Conservation (phyloP, 176 grass and related monocot genomes). For the Carex kokanica region DNA sequence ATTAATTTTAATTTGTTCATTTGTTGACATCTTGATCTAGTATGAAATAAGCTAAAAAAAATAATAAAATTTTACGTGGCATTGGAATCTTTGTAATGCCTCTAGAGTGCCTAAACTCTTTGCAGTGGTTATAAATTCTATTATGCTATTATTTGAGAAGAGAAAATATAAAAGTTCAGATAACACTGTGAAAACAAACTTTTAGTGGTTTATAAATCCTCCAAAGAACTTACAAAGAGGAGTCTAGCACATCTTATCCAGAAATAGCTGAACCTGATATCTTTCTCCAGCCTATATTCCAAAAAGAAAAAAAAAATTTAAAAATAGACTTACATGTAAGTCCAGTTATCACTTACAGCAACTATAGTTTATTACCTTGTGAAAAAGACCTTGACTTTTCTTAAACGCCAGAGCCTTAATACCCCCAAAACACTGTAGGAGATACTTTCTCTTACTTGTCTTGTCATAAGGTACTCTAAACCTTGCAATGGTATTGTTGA, state of each 20-base stretch:
- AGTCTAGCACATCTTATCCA: conserved; percentile 71
- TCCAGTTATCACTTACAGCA: not conserved
- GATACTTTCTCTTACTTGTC: conserved; percentile 43
- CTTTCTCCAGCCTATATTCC: conserved; percentile 66
- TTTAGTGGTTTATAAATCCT: too few species aligned
- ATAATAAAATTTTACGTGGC: too few species aligned
- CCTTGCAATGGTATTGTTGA: conserved; percentile 85
- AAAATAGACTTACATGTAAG: not conserved
- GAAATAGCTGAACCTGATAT: conserved; percentile 98
- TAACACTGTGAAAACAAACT: too few species aligned
- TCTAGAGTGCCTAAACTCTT: not conserved
- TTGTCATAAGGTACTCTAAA: conserved; percentile 64
- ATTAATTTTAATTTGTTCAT: too few species aligned
- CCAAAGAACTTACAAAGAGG: not conserved
- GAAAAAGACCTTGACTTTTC: conserved; percentile 89
- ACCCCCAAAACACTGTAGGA: conserved; percentile 65
- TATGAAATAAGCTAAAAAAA: too few species aligned
- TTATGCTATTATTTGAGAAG: not conserved
- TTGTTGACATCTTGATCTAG: too few species aligned
- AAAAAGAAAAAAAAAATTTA: not conserved
- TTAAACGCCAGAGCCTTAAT: conserved; percentile 84
- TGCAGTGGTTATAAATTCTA: not conserved
- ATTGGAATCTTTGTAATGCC: not conserved
- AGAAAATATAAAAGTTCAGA: not conserved
- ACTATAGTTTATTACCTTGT: conserved; percentile 49